phyloP scores from a whole-genome alignment of 306 rosid species.

The Corylus americana region DNA sequence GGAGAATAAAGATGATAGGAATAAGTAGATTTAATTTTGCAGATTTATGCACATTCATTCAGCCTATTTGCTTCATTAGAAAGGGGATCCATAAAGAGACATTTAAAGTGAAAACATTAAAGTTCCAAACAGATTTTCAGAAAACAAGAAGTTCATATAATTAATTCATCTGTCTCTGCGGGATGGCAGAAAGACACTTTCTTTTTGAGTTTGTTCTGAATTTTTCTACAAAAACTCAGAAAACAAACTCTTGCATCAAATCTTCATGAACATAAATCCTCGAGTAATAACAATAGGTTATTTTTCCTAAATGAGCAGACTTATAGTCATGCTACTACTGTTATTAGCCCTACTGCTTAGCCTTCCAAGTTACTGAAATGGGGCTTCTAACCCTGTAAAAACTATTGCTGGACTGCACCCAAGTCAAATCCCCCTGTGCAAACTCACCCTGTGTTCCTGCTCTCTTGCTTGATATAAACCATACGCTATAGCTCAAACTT shows the following conservation, averaged over 20 bases:
- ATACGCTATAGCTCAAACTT: slow-evolving; percentile 60
- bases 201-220: slow-evolving; percentile 14
- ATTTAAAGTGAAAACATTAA: not conserved
- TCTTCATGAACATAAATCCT: slow-evolving; percentile 39
- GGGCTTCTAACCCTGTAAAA: slow-evolving; percentile 77
- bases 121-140: slow-evolving; percentile 8
- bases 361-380: slow-evolving; percentile 77
- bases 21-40: not conserved
- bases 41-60: slow-evolving; percentile 5
- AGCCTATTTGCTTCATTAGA: not conserved
- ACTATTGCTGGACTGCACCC: slow-evolving; percentile 55
- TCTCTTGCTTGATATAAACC: slow-evolving; percentile 63
- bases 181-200: slow-evolving; percentile 5
- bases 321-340: not conserved
- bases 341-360: slow-evolving; percentile 15
- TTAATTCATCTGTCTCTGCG: slow-evolving; percentile 28
- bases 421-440: slow-evolving; percentile 73
- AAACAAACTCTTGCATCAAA: slow-evolving; percentile 10
- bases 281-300: slow-evolving; percentile 24
- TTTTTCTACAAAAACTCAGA: slow-evolving; percentile 25
- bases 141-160: slow-evolving; percentile 11
- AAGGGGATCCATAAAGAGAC: not conserved
- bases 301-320: slow-evolving; percentile 11
- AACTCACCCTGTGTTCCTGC: slow-evolving; percentile 26
- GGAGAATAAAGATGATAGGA: not conserved